A percentile compares a stretch with the other conserved stretches of the same genome.
phyloP scores from a whole-genome alignment of 192 early-diverging fungal genomes.

The Jimgerdemannia lactiflua region DNA sequence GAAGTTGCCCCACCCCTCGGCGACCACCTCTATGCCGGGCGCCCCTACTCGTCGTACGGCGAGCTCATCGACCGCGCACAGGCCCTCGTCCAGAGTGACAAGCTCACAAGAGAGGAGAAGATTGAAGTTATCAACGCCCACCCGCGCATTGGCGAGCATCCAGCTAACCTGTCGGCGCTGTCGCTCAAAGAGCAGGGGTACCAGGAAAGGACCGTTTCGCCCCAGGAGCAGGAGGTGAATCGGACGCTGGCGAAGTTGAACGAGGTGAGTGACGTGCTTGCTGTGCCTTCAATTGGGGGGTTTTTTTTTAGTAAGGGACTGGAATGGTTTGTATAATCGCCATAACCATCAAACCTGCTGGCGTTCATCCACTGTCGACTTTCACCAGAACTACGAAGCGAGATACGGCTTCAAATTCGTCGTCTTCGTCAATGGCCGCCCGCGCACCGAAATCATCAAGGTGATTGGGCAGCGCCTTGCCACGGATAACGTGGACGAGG shows the following conservation, averaged over 20 bases:
- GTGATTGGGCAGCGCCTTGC: slow-evolving; percentile 68
- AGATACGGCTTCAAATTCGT: slow-evolving; percentile 81
- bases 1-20: slow-evolving; percentile 85
- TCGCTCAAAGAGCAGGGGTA: slow-evolving; percentile 73
- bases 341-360: background rate
- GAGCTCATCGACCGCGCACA: slow-evolving; percentile 62
- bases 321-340: too few relatives aligned
- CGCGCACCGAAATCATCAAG: slow-evolving; percentile 71
- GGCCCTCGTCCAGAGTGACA: slow-evolving; percentile 36
- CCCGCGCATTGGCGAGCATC: slow-evolving; percentile 80
- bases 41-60: slow-evolving; percentile 71
- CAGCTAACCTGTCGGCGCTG: slow-evolving; percentile 64
- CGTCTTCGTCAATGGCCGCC: slow-evolving; percentile 78
- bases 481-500: slow-evolving; percentile 51
- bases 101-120: slow-evolving; percentile 61
- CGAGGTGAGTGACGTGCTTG: slow-evolving; percentile 38
- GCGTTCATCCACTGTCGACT: background rate
- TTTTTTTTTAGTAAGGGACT: too few relatives aligned
- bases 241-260: slow-evolving; percentile 56
- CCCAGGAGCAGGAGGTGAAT: slow-evolving; percentile 51
- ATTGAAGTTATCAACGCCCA: slow-evolving; percentile 87
- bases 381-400: slow-evolving; percentile 58
- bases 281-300: too few relatives aligned
- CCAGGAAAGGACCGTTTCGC: slow-evolving; percentile 33
- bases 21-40: slow-evolving; percentile 56